These are phyloP conservation scores for Neonectria coccinea DNA, from an alignment of 2,329 filamentous ascomycete species.

Conservation along the genomic window DNA sequence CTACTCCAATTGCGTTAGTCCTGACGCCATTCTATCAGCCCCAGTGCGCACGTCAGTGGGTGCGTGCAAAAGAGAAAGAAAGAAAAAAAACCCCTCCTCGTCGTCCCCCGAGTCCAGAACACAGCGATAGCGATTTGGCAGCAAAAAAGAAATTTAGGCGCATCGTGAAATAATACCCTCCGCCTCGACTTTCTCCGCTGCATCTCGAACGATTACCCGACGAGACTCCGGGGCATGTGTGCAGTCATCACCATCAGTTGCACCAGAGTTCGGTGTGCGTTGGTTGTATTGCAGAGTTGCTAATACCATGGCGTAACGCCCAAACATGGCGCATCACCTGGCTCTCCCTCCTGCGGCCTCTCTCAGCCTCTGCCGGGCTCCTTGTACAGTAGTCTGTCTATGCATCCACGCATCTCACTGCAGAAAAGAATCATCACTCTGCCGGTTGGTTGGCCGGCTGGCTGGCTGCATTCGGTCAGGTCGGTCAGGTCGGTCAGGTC, in stretches of 20 bases:
- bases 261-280: background rate
- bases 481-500: background rate
- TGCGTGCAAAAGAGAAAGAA: background rate
- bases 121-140: background rate
- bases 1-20: constrained; percentile 13
- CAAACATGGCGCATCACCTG: background rate
- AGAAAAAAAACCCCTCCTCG: background rate
- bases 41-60: constrained; percentile 18
- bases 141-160: background rate
- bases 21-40: constrained; percentile 15
- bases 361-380: background rate
- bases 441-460: background rate
- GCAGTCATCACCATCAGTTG: constrained; percentile 1
- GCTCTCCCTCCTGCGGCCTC: constrained; percentile 1
- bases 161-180: constrained; percentile 2
- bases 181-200: background rate
- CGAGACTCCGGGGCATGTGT: constrained; percentile 6
- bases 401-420: background rate
- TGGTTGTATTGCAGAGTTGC: constrained; percentile 16
- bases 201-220: constrained; percentile 13
- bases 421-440: background rate
- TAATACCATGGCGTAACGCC: constrained; percentile 33
- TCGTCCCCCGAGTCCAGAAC: constrained; percentile 12
- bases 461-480: background rate
- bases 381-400: background rate